Evolutionary conservation across 805 yeast species (phyloP).

Genomic region (Lachancea quebecensis): DNA sequence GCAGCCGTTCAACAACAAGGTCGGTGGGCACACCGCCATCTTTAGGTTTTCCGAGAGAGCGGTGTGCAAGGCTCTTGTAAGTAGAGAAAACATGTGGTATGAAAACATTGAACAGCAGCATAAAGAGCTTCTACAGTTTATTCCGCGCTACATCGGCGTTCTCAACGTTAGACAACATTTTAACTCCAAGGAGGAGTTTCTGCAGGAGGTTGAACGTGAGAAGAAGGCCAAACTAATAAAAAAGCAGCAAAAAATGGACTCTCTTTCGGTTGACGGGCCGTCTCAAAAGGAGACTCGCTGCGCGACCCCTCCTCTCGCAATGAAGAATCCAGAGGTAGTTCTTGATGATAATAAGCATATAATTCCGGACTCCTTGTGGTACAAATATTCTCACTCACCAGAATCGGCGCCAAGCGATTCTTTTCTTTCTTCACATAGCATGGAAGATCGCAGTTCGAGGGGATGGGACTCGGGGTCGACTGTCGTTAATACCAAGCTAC

Average conservation of each 20-base stretch:
- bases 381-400: slow-evolving; percentile 45
- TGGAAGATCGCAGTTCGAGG: slow-evolving; percentile 2
- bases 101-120: slow-evolving; percentile 78
- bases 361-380: slow-evolving; percentile 74
- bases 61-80: slow-evolving; percentile 87
- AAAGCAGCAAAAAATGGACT: slow-evolving; percentile 2
- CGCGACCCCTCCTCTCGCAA: slow-evolving; percentile 1
- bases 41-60: slow-evolving; percentile 87
- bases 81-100: slow-evolving; percentile 86
- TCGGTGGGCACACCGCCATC: slow-evolving; percentile 97
- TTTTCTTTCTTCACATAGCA: slow-evolving; percentile 11
- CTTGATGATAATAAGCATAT: slow-evolving; percentile 89
- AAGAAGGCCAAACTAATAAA: slow-evolving; percentile 6
- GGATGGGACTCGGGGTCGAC: slow-evolving; percentile 41
- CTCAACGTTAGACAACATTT: slow-evolving; percentile 77
- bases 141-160: slow-evolving; percentile 95
- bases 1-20: slow-evolving; percentile 86
- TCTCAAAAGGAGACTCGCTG: neutral
- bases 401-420: slow-evolving; percentile 30
- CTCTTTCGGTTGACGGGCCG: neutral
- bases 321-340: slow-evolving; percentile 55
- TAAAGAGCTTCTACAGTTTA: slow-evolving; percentile 67
- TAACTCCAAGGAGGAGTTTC: slow-evolving; percentile 25
- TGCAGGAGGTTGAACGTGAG: slow-evolving; percentile 10
- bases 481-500: slow-evolving; percentile 59